Evolutionary conservation across 2,329 filamentous ascomycete species (phyloP).

Genomic region (Alternaria brassicicola): DNA sequence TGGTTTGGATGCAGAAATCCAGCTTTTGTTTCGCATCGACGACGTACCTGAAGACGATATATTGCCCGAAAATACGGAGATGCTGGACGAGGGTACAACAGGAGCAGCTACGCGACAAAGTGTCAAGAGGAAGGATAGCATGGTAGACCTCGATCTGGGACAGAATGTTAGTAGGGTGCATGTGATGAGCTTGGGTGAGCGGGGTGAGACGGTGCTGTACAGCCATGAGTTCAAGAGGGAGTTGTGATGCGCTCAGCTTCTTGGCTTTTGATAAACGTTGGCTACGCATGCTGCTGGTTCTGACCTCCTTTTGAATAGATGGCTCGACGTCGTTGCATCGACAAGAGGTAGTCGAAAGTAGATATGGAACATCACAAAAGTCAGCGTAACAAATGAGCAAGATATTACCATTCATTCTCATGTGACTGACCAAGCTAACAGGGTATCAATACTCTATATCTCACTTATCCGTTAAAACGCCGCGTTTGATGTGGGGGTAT

Average conservation of each 20-base stretch:
- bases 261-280: neutral
- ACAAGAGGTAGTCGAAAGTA: neutral
- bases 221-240: neutral
- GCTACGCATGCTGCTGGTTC: neutral
- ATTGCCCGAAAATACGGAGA: neutral
- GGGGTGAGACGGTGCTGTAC: neutral
- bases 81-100: neutral
- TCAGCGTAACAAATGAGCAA: neutral
- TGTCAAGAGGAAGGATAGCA: neutral
- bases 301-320: neutral
- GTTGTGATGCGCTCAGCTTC: neutral
- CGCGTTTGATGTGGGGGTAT: neutral
- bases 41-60: neutral
- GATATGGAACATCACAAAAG: neutral
- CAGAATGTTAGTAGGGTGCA: neutral
- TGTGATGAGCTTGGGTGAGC: neutral
- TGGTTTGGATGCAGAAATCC: neutral
- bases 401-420: neutral
- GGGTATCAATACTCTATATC: neutral
- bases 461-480: neutral
- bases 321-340: neutral
- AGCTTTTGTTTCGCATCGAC: neutral
- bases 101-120: neutral
- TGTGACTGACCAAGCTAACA: neutral
- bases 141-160: neutral